Percentiles rank a stretch among this genome's conserved stretches.
Evolutionary conservation across 2,329 filamentous ascomycete species (phyloP).

Genomic region (Karstenula rhodostoma): DNA sequence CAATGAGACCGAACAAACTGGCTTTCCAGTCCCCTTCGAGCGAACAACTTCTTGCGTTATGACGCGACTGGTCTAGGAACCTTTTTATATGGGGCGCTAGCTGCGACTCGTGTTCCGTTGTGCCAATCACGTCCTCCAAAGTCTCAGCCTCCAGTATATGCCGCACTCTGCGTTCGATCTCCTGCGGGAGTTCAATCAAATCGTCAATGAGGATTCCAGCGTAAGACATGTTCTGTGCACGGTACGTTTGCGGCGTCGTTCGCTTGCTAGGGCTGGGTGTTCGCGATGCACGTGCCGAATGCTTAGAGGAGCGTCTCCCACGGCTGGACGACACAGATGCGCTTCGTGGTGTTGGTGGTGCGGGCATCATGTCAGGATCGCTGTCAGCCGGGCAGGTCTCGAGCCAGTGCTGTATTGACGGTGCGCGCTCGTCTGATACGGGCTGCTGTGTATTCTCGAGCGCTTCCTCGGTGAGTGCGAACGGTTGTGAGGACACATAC

Average conservation of each 20-base stretch:
- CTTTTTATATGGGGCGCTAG: constrained; percentile 8
- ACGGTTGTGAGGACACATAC: constrained; percentile 6
- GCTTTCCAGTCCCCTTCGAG: constrained; percentile 30
- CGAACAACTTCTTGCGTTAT: constrained; percentile 21
- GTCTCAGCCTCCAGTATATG: constrained; percentile 24
- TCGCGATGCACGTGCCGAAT: constrained; percentile 27
- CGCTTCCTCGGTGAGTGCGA: constrained; percentile 10
- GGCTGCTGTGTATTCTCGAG: constrained; percentile 10
- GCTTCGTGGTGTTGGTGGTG: constrained; percentile 25
- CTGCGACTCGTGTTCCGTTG: constrained; percentile 11
- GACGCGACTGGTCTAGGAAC: constrained; percentile 22
- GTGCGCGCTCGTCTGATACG: constrained; percentile 8
- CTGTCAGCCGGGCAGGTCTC: constrained; percentile 16
- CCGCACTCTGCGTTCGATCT: constrained; percentile 21
- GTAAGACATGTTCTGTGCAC: constrained; percentile 28
- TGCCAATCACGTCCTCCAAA: constrained; percentile 17
- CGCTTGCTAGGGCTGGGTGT: constrained; percentile 30
- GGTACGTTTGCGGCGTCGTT: constrained; percentile 29
- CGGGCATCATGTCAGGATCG: constrained; percentile 20
- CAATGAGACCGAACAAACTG: constrained; percentile 21
- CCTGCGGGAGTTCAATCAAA: constrained; percentile 17
- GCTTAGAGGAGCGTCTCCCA: constrained; percentile 24
- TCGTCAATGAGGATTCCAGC: constrained; percentile 24
- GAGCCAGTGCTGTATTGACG: constrained; percentile 16
- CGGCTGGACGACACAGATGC: constrained; percentile 12